Evolutionary conservation across 345 rosid genomes (phyloP).

Genomic region (Mercurialis annua): DNA sequence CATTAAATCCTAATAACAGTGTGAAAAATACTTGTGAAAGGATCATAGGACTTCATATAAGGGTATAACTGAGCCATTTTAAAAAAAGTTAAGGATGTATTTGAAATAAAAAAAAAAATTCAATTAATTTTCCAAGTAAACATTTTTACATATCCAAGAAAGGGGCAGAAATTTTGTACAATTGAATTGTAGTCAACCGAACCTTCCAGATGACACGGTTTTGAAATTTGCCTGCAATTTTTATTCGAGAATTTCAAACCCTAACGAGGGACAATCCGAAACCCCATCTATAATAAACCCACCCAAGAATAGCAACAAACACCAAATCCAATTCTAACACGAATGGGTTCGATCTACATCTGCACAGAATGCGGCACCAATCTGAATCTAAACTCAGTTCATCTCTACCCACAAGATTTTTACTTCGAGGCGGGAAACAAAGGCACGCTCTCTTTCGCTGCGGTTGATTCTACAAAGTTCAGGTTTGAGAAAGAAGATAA

Average conservation of each 20-base stretch:
- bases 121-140: too few relatives aligned
- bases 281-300: background rate
- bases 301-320: background rate
- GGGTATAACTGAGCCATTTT: too few relatives aligned
- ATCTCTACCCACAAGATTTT: slow-evolving; percentile 65
- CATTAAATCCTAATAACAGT: too few relatives aligned
- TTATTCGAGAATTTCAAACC: background rate
- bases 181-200: background rate
- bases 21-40: too few relatives aligned
- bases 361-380: slow-evolving; percentile 72
- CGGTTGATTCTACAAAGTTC: slow-evolving; percentile 64
- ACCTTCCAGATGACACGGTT: slow-evolving; percentile 12
- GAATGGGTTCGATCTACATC: slow-evolving; percentile 63
- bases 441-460: slow-evolving; percentile 66
- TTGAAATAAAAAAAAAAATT: too few relatives aligned
- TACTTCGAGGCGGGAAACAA: slow-evolving; percentile 97
- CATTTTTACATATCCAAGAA: too few relatives aligned
- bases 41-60: too few relatives aligned
- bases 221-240: background rate
- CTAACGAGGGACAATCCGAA: background rate
- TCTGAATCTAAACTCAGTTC: slow-evolving; percentile 53
- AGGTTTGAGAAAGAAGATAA: slow-evolving; percentile 77
- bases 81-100: too few relatives aligned
- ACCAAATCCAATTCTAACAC: background rate
- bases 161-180: background rate